Evolutionary conservation across 257 asterid species (phyloP).

Genomic region (Vinca minor): DNA sequence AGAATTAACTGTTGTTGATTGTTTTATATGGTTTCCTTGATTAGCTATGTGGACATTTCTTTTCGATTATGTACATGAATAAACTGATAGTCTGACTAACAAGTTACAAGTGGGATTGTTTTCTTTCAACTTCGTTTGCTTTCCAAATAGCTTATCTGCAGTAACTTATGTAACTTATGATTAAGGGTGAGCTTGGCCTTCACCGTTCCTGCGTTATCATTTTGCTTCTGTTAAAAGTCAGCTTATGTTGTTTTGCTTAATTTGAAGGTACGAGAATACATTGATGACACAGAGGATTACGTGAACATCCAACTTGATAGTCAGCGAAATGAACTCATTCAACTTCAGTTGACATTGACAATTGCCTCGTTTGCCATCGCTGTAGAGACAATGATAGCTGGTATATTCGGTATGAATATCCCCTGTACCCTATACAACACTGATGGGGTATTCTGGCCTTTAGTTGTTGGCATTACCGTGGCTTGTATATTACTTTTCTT

Average conservation of each 20-base stretch:
- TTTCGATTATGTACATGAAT: background rate
- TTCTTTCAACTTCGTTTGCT: background rate
- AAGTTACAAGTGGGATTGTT: background rate
- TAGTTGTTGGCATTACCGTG: conserved; percentile 37
- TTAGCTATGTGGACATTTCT: background rate
- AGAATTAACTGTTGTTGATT: background rate
- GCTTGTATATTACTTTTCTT: conserved; percentile 42
- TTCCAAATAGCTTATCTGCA: background rate
- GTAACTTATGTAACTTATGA: background rate
- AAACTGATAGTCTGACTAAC: background rate
- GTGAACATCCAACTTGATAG: conserved; percentile 90
- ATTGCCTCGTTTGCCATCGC: conserved; percentile 71
- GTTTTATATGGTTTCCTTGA: background rate
- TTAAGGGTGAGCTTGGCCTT: background rate
- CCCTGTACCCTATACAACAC: conserved; percentile 35
- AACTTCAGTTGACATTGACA: conserved; percentile 71
- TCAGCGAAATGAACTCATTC: conserved; percentile 85
- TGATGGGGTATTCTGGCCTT: conserved; percentile 30
- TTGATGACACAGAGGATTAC: conserved; percentile 87
- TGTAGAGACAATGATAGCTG: conserved; percentile 51
- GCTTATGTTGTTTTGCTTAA: background rate
- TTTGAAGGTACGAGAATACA: conserved; percentile 76
- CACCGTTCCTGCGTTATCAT: conserved; percentile 6
- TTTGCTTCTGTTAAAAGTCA: background rate
- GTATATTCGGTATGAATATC: conserved; percentile 80